A percentile compares a stretch with the other conserved stretches of the same genome.
phyloP scores from a whole-genome alignment of 257 asterid genomes.

The Dorcoceras hygrometricum region DNA sequence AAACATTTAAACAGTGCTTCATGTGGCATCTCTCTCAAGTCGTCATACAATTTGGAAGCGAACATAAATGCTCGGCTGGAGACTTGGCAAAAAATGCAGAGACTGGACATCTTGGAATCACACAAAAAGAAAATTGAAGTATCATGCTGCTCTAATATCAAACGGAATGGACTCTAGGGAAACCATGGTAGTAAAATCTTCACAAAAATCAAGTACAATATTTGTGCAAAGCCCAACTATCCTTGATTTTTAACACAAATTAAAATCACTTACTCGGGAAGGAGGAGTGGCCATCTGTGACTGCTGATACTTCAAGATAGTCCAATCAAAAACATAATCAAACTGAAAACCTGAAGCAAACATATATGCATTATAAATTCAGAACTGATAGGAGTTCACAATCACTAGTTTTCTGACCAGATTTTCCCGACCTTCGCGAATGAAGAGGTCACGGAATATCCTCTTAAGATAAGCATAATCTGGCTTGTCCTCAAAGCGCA shows the following conservation, averaged over 20 bases:
- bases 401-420: constrained; percentile 3
- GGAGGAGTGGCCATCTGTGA: constrained; percentile 89
- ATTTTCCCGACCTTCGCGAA: constrained; percentile 74
- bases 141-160: background rate
- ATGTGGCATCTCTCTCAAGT: background rate
- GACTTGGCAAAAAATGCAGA: background rate
- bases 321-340: constrained; percentile 98
- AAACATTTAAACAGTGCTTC: background rate
- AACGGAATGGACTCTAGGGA: background rate
- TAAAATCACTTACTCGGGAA: background rate
- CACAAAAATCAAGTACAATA: background rate
- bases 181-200: background rate
- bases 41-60: background rate
- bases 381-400: constrained; percentile 3
- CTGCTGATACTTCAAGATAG: constrained; percentile 93
- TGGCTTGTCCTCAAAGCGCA: constrained; percentile 90
- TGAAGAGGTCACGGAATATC: constrained; percentile 93
- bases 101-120: background rate
- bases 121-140: background rate
- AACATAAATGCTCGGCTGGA: too few species aligned
- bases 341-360: constrained; percentile 73
- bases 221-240: background rate
- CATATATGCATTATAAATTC: constrained; percentile 1
- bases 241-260: background rate
- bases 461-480: constrained; percentile 96